Conservation (phyloP, 257 asterid species). For the Capsicum rhomboideum region DNA sequence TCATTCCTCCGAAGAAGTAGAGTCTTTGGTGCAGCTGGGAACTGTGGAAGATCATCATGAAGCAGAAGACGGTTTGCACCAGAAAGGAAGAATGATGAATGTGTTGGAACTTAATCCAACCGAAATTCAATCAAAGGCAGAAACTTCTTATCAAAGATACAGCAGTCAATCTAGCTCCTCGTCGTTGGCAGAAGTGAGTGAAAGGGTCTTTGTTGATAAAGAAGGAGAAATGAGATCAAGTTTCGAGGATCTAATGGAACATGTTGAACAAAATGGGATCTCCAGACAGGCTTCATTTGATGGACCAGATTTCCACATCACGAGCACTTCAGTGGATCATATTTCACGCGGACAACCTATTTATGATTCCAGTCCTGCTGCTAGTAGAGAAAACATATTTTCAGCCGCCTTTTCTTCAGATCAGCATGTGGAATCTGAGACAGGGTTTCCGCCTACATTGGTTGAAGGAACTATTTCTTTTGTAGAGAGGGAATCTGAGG, state of each 20-base stretch:
- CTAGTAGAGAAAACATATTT: conserved; percentile 15
- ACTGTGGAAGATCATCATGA: conserved; percentile 1
- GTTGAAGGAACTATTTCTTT: conserved; percentile 19
- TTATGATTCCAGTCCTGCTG: conserved; percentile 21
- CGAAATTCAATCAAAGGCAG: conserved; percentile 7
- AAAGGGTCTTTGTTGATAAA: conserved; percentile 18
- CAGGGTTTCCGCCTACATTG: conserved; percentile 15
- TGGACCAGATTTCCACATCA: conserved; percentile 17
- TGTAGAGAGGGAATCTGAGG: conserved; percentile 27
- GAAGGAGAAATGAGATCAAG: conserved; percentile 33
- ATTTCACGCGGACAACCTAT: conserved; percentile 9
- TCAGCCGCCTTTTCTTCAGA: conserved; percentile 43
- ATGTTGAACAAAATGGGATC: conserved; percentile 22
- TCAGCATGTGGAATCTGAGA: conserved; percentile 38
- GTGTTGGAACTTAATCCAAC: conserved; percentile 5
- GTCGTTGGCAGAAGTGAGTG: conserved; percentile 51
- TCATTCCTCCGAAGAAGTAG: conserved; percentile 49
- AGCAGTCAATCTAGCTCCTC: conserved; percentile 54
- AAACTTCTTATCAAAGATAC: conserved; percentile 10
- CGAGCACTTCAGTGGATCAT: conserved; percentile 11
- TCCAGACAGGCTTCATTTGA: conserved; percentile 22
- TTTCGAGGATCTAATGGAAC: conserved; percentile 18
- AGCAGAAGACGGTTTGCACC: background rate
- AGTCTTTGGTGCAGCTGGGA: background rate
- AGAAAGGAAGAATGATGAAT: conserved; percentile 1